Percentiles rank a stretch among this genome's conserved stretches.
Conservation (phyloP, 805 yeast genomes). For the Saturnispora bothae region DNA sequence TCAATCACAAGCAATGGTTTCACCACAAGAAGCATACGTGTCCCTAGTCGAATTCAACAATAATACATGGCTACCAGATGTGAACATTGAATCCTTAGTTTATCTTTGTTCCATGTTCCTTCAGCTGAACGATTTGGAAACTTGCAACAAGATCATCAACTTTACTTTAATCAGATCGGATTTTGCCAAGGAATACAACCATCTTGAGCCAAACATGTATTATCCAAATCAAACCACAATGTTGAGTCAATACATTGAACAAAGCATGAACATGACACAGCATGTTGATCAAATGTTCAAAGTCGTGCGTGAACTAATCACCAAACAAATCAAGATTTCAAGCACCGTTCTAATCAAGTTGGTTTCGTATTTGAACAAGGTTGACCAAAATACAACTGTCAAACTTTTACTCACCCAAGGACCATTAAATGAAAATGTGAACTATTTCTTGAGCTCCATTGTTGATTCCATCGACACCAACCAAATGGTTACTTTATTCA, state of each 20-base stretch:
- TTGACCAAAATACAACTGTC: constrained; percentile 15
- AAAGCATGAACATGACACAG: constrained; percentile 15
- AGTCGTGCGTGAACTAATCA: constrained; percentile 22
- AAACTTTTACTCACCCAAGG: constrained; percentile 25
- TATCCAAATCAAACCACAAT: constrained; percentile 14
- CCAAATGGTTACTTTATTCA: constrained; percentile 14
- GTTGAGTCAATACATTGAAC: constrained; percentile 18
- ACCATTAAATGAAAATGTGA: constrained; percentile 15
- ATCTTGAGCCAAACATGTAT: constrained; percentile 9
- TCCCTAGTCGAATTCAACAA: constrained; percentile 22
- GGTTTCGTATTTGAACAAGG: constrained; percentile 18
- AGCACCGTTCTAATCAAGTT: constrained; percentile 18
- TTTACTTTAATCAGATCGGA: constrained; percentile 24
- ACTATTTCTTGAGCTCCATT: constrained; percentile 23
- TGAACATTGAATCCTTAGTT: constrained; percentile 20
- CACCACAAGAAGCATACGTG: constrained; percentile 20
- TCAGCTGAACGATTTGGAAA: constrained; percentile 15
- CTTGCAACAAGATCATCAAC: constrained; percentile 24
- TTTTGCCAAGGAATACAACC: constrained; percentile 18
- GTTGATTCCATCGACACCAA: constrained; percentile 20
- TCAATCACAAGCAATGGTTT: constrained; percentile 19
- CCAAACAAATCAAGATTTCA: constrained; percentile 21
- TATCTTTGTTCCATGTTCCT: constrained; percentile 19
- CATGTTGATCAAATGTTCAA: constrained; percentile 20
- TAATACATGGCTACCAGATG: constrained; percentile 27